These are phyloP conservation scores for Arctostaphylos glauca DNA, from an alignment of 148 eudicot genomes.

Conservation along the genomic window DNA sequence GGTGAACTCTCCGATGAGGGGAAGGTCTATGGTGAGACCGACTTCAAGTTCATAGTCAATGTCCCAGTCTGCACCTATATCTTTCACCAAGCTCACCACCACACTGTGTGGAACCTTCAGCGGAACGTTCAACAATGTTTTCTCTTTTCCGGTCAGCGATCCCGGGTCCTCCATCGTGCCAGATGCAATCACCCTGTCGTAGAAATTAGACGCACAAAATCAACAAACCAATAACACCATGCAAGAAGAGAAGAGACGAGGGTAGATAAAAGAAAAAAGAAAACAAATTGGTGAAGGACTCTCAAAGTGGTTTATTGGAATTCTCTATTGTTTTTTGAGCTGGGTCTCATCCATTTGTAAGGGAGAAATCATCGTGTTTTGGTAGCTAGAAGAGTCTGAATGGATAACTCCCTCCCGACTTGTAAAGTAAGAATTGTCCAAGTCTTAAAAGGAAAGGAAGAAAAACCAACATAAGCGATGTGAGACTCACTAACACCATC, in stretches of 20 bases:
- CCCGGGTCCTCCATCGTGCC: conserved; percentile 58
- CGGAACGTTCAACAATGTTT: conserved; percentile 38
- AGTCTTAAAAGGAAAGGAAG: no score
- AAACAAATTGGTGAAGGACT: no score
- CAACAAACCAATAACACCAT: conserved; percentile 5
- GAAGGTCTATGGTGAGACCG: conserved; percentile 45
- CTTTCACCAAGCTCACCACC: conserved; percentile 41
- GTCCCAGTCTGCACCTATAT: conserved; percentile 54
- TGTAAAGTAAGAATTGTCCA: no score
- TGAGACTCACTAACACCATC: no score
- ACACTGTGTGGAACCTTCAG: conserved; percentile 46
- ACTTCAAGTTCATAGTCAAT: conserved; percentile 49
- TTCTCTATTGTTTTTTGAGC: neutral
- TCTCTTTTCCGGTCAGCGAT: conserved; percentile 36
- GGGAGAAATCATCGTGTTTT: no score
- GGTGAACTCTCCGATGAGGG: conserved; percentile 41
- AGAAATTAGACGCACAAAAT: conserved; percentile 25
- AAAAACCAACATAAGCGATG: no score
- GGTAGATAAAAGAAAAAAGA: neutral
- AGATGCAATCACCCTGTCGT: conserved; percentile 40
- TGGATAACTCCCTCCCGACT: no score
- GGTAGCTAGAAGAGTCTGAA: no score
- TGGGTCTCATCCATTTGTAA: no score
- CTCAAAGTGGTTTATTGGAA: no score
- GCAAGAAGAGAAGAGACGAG: neutral